Conservation (phyloP, 306 rosid species). For the Dryas octopetala region DNA sequence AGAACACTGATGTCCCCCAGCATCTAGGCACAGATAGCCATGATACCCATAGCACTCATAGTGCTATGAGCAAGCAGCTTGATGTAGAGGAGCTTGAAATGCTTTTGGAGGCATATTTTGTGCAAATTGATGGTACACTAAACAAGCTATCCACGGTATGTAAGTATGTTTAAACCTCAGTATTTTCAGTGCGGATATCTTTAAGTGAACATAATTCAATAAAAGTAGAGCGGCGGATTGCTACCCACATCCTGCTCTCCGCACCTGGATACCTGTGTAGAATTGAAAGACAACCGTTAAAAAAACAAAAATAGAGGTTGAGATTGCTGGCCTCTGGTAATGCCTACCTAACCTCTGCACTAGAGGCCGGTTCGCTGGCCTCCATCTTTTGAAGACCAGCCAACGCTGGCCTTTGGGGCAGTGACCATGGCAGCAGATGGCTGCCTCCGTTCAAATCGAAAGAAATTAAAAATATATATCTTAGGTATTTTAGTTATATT, state of each 20-base stretch:
- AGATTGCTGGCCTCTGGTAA: too few relatives aligned
- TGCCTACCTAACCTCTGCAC: background rate
- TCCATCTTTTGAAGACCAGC: background rate
- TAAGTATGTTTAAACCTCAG: conserved; percentile 1
- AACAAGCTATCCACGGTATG: conserved; percentile 73
- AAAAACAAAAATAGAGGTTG: too few relatives aligned
- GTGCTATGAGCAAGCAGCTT: conserved; percentile 62
- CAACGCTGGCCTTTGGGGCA: background rate
- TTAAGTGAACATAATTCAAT: background rate
- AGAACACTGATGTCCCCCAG: conserved; percentile 32
- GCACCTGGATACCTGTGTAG: too few relatives aligned
- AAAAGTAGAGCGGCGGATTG: background rate
- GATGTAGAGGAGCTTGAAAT: conserved; percentile 98
- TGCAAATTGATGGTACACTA: conserved; percentile 88
- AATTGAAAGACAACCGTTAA: too few relatives aligned
- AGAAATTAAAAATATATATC: too few relatives aligned
- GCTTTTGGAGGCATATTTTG: conserved; percentile 98
- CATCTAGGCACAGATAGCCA: conserved; percentile 55
- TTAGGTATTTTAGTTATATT: background rate
- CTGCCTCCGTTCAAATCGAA: background rate
- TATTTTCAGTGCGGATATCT: background rate
- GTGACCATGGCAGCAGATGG: background rate
- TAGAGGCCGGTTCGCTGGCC: background rate
- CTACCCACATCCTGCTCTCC: background rate
- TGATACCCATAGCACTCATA: conserved; percentile 59